Percentiles rank a stretch among this genome's conserved stretches.
These are phyloP conservation scores for Dryadomyces quercus-mongolicae DNA, from an alignment of 2,329 filamentous ascomycete species.

Conservation along the genomic window DNA sequence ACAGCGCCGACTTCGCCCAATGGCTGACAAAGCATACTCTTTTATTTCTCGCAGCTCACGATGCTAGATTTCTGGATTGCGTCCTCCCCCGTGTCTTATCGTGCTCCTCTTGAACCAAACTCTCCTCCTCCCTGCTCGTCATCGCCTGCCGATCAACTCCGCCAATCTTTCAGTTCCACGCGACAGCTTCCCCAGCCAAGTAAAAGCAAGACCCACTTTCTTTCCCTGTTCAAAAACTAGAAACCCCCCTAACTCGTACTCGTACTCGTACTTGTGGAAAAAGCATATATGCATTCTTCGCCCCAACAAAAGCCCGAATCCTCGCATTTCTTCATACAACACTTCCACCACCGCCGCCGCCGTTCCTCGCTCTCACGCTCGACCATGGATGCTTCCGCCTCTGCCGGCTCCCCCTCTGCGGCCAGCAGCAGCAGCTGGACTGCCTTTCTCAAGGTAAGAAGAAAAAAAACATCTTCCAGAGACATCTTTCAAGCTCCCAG, in stretches of 20 bases:
- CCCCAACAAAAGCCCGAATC: not conserved
- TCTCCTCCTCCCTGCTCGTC: not conserved
- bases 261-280: not conserved
- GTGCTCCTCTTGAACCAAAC: not conserved
- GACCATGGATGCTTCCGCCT: conserved; percentile 7
- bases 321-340: not conserved
- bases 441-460: conserved; percentile 36
- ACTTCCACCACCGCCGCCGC: conserved; percentile 1
- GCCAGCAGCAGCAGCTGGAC: conserved; percentile 34
- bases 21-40: no score
- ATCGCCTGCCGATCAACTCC: not conserved
- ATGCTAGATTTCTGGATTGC: no score
- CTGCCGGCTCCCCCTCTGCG: conserved; percentile 18
- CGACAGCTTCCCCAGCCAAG: not conserved
- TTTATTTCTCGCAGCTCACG: no score
- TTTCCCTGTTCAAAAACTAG: not conserved
- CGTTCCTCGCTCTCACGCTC: not conserved
- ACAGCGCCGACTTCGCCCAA: no score
- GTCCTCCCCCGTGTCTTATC: not conserved
- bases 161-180: not conserved
- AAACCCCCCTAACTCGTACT: not conserved
- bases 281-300: not conserved
- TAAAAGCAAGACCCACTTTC: not conserved
- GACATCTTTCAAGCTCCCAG: conserved; percentile 1
- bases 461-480: not conserved